These are phyloP conservation scores for Paramecium primaurelia DNA, from an alignment of 73 alveolate genomes.

Conservation along the genomic window DNA sequence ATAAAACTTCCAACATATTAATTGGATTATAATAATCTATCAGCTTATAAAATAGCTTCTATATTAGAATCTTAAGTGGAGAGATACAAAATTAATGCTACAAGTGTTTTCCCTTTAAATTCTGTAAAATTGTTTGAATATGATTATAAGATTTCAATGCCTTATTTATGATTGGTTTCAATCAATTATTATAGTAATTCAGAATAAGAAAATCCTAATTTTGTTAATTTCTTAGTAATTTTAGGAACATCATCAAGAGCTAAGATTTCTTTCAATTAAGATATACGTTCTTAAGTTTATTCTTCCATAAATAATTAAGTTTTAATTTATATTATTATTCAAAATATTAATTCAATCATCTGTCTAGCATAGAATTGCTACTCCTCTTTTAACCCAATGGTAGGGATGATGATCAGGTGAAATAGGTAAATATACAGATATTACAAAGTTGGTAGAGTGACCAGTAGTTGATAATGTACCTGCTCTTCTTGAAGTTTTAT, in stretches of 20 bases:
- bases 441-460: constrained; percentile 98
- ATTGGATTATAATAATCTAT: neutral
- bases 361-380: constrained; percentile 95
- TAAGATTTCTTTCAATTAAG: neutral
- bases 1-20: neutral
- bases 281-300: neutral
- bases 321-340: neutral
- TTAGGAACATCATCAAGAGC: neutral
- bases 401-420: constrained; percentile 86
- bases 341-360: constrained; percentile 74
- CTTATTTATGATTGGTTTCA: neutral
- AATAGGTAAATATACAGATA: constrained; percentile 90
- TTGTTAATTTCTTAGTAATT: neutral
- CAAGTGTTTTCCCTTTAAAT: neutral
- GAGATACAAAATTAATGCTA: neutral
- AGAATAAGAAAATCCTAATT: neutral
- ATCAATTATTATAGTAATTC: neutral
- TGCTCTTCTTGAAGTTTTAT: constrained; percentile 98
- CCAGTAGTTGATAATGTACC: constrained; percentile 99
- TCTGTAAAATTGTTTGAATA: neutral
- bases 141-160: neutral
- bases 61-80: neutral
- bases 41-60: neutral
- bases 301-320: neutral
- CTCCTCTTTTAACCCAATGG: constrained; percentile 99